These are phyloP conservation scores for Mycena olivaceomarginata DNA, from an alignment of 768 basidiomycete genomes.

Conservation along the genomic window DNA sequence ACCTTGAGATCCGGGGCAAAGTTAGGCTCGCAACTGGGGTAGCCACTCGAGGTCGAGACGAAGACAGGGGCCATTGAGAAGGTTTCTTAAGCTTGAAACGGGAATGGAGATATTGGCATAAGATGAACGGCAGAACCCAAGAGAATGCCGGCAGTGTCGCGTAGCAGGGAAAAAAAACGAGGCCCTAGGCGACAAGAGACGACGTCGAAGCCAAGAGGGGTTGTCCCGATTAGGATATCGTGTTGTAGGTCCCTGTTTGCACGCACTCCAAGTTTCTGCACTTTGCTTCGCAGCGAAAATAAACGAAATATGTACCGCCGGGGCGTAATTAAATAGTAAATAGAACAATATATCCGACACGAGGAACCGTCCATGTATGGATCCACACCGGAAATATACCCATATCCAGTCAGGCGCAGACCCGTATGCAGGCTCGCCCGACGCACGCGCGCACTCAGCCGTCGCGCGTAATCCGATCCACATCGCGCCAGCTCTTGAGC, in stretches of 20 bases:
- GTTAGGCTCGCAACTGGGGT: neutral
- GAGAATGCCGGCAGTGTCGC: no score
- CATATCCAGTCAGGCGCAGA: no score
- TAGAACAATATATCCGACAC: neutral
- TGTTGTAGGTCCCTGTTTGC: constrained; percentile 33
- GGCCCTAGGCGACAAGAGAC: neutral
- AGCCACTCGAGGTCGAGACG: neutral
- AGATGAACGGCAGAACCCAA: neutral
- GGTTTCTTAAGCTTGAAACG: neutral
- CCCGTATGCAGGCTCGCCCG: neutral
- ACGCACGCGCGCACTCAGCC: neutral
- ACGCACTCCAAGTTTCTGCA: neutral
- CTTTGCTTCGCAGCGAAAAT: neutral
- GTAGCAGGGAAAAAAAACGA: neutral
- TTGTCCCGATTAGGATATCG: constrained; percentile 32
- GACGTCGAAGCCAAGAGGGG: constrained; percentile 24
- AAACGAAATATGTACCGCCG: constrained; percentile 1
- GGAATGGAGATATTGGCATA: neutral
- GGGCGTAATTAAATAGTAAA: constrained; percentile 31
- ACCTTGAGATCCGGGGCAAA: neutral
- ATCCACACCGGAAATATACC: no score
- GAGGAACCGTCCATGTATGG: no score
- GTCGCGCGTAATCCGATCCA: constrained; percentile 60
- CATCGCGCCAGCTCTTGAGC: constrained; percentile 64
- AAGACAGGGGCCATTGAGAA: neutral